Conservation (phyloP, 176 grass and related monocot species). For the Puya raimondii region DNA sequence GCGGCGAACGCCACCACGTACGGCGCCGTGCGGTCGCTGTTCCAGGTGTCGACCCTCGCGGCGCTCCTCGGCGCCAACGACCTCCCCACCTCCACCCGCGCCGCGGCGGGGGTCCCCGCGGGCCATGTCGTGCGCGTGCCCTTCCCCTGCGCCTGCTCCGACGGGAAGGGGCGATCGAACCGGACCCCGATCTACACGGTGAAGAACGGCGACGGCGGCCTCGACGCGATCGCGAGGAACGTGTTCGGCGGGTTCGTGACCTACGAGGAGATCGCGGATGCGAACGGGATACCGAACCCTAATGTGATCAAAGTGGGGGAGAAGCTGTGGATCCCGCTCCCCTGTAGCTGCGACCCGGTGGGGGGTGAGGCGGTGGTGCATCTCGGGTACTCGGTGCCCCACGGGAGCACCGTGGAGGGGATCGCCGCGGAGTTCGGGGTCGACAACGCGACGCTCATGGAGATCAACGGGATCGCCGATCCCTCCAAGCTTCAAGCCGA, state of each 20-base stretch:
- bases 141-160: constrained; percentile 81
- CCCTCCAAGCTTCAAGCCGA: constrained; percentile 61
- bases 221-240: constrained; percentile 46
- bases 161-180: constrained; percentile 51
- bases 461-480: constrained; percentile 53
- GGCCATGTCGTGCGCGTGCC: constrained; percentile 43
- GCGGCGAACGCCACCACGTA: constrained; percentile 63
- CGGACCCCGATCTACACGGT: constrained; percentile 57
- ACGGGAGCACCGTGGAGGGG: constrained; percentile 34
- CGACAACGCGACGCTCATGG: constrained; percentile 36
- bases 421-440: constrained; percentile 61
- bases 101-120: constrained; percentile 21
- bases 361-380: constrained; percentile 39
- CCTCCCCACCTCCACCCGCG: constrained; percentile 40
- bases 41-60: constrained; percentile 82
- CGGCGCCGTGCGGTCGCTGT: constrained; percentile 41
- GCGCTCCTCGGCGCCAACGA: constrained; percentile 59
- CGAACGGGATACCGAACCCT: constrained; percentile 70
- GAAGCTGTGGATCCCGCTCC: constrained; percentile 81
- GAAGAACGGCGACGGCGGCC: constrained; percentile 38
- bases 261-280: constrained; percentile 69
- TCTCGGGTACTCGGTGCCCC: constrained; percentile 42
- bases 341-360: constrained; percentile 90
- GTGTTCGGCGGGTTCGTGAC: constrained; percentile 59
- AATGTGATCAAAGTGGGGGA: constrained; percentile 37